Percentiles rank a stretch among this genome's conserved stretches.
Evolutionary conservation across 768 basidiomycete genomes (phyloP).

Genomic region (Russula abietina): DNA sequence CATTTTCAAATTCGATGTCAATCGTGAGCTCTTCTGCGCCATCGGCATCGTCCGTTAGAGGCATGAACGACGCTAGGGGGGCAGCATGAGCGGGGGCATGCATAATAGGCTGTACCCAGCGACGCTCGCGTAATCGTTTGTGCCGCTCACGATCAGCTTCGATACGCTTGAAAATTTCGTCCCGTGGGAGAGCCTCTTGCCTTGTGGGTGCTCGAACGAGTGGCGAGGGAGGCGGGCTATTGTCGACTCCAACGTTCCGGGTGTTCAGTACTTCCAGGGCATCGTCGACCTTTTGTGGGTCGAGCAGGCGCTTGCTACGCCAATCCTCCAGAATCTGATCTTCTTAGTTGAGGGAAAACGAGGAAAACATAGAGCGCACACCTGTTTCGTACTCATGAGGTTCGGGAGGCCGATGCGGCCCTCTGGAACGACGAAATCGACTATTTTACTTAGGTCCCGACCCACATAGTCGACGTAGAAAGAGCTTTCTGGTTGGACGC

Average conservation of each 20-base stretch:
- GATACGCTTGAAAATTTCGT: slow-evolving; percentile 79
- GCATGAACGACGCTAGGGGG: slow-evolving; percentile 55
- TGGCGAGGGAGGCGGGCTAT: slow-evolving; percentile 24
- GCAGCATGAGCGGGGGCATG: slow-evolving; percentile 42
- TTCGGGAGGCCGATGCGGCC: slow-evolving; percentile 86
- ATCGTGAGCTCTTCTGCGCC: slow-evolving; percentile 56
- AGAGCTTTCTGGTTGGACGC: slow-evolving; percentile 36
- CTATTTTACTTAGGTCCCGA: slow-evolving; percentile 71
- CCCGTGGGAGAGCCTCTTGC: slow-evolving; percentile 32
- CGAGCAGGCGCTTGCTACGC: slow-evolving; percentile 78
- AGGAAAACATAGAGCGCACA: slow-evolving; percentile 31
- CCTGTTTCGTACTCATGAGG: slow-evolving; percentile 82
- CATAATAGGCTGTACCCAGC: slow-evolving; percentile 81
- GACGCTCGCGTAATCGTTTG: slow-evolving; percentile 82
- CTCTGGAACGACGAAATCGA: slow-evolving; percentile 81
- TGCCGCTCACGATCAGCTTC: slow-evolving; percentile 92
- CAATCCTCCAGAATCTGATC: slow-evolving; percentile 84
- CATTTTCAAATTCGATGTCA: slow-evolving; percentile 84
- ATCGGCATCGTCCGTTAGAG: slow-evolving; percentile 45
- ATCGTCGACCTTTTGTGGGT: slow-evolving; percentile 71
- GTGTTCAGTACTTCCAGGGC: slow-evolving; percentile 50
- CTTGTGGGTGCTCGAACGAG: slow-evolving; percentile 23
- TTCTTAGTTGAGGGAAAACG: background rate
- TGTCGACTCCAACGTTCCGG: slow-evolving; percentile 34
- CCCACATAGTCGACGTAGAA: slow-evolving; percentile 75